These are phyloP conservation scores for Globisporangium spinosum DNA, from an alignment of 352 stramenopile genomes.

Conservation along the genomic window DNA sequence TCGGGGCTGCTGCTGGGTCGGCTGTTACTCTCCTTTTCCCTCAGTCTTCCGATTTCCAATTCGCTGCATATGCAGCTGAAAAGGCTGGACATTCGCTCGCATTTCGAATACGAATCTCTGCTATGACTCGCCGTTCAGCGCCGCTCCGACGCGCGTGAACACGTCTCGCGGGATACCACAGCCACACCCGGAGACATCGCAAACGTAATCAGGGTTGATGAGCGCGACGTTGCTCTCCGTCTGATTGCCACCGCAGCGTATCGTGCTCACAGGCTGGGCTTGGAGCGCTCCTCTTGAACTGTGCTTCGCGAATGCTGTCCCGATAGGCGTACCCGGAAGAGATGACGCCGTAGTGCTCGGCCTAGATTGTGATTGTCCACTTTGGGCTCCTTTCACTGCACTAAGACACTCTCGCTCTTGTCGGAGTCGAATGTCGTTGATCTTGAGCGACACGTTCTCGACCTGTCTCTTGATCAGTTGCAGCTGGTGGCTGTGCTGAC, in stretches of 20 bases:
- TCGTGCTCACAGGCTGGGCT: too few species aligned
- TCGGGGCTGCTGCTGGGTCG: not conserved
- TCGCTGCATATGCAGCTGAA: too few species aligned
- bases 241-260: not conserved
- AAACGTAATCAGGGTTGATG: constrained; percentile 29
- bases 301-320: not conserved
- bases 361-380: constrained; percentile 3
- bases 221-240: not conserved
- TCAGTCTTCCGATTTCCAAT: not conserved
- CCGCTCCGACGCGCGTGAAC: constrained; percentile 42
- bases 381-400: not conserved
- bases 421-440: constrained; percentile 34
- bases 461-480: constrained; percentile 49
- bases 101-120: not conserved
- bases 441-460: constrained; percentile 43
- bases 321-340: not conserved
- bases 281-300: not conserved
- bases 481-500: constrained; percentile 24
- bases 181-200: constrained; percentile 43
- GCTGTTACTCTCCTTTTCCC: not conserved
- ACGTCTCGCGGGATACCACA: constrained; percentile 63
- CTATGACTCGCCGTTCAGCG: constrained; percentile 45
- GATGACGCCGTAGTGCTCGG: constrained; percentile 15
- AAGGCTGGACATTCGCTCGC: not conserved
- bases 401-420: constrained; percentile 7